Conservation (phyloP, 176 grass and related monocot genomes). For the Aegilops tauschii region DNA sequence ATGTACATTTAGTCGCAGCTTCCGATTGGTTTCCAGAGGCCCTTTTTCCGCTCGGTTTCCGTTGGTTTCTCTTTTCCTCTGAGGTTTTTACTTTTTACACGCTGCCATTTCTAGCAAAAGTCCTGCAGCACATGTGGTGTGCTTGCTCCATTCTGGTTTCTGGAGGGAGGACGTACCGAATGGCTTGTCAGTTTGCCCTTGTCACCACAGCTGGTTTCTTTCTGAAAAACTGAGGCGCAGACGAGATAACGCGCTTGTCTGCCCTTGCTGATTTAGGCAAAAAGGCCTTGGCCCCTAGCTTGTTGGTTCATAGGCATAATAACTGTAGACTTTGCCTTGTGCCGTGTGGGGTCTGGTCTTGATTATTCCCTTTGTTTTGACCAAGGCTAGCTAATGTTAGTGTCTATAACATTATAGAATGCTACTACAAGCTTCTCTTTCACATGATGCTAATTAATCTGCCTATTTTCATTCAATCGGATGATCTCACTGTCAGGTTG, state of each 20-base stretch:
- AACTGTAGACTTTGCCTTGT: background rate
- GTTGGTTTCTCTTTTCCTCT: background rate
- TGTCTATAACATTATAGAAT: background rate
- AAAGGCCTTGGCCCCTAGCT: background rate
- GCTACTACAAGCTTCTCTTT: background rate
- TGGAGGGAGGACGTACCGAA: background rate
- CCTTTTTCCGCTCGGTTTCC: too few species aligned
- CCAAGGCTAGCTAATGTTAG: background rate
- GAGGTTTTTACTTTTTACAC: background rate
- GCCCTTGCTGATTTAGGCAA: background rate
- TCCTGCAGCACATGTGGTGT: background rate
- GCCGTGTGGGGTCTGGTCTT: background rate
- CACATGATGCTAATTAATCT: background rate
- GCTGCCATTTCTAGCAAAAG: constrained; percentile 17
- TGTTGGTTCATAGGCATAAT: background rate
- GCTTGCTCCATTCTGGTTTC: background rate
- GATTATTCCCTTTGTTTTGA: background rate
- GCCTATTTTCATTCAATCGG: background rate
- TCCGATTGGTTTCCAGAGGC: too few species aligned
- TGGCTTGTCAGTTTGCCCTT: background rate
- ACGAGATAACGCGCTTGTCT: background rate
- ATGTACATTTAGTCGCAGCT: background rate
- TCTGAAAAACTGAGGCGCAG: background rate
- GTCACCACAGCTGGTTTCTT: constrained; percentile 14
- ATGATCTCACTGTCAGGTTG: constrained; percentile 41